Evolutionary conservation across 202 grass and related monocot genomes (phyloP).

Genomic region (Dendrocalamus latiflorus): DNA sequence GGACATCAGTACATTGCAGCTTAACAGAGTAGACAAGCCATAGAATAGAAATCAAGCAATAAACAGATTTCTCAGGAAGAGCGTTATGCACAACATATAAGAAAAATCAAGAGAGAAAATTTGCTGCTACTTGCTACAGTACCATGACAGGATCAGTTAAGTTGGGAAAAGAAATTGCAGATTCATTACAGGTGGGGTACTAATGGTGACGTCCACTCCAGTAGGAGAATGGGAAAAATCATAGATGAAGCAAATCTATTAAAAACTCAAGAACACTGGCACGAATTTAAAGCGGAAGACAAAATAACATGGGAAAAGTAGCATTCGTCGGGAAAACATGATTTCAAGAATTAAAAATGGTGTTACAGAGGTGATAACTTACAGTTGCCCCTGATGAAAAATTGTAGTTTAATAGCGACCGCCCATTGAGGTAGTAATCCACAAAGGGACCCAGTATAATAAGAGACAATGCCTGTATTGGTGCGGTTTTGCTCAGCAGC

Average conservation of each 20-base stretch:
- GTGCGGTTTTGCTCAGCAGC: constrained; percentile 83
- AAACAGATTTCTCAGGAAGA: neutral
- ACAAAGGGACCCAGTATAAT: constrained; percentile 76
- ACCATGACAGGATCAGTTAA: neutral
- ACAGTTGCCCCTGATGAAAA: constrained; percentile 80
- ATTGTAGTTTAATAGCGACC: constrained; percentile 58
- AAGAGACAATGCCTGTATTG: constrained; percentile 80
- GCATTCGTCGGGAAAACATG: neutral
- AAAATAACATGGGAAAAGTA: constrained; percentile 2
- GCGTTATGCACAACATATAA: neutral
- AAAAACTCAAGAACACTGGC: neutral
- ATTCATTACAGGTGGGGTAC: neutral
- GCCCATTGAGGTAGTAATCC: constrained; percentile 79
- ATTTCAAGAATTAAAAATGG: constrained; percentile 6
- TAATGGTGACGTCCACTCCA: neutral
- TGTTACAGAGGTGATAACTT: constrained; percentile 36
- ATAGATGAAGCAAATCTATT: neutral
- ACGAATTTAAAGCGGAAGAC: neutral
- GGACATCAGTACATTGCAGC: neutral
- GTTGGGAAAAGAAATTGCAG: neutral
- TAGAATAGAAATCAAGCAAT: neutral
- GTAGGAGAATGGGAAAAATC: neutral
- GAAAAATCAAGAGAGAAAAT: neutral
- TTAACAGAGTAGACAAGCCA: neutral
- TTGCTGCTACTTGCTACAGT: neutral